Percentiles rank a stretch among this genome's conserved stretches.
Evolutionary conservation across 306 rosid species (phyloP).

Genomic region (Biancaea sappan): DNA sequence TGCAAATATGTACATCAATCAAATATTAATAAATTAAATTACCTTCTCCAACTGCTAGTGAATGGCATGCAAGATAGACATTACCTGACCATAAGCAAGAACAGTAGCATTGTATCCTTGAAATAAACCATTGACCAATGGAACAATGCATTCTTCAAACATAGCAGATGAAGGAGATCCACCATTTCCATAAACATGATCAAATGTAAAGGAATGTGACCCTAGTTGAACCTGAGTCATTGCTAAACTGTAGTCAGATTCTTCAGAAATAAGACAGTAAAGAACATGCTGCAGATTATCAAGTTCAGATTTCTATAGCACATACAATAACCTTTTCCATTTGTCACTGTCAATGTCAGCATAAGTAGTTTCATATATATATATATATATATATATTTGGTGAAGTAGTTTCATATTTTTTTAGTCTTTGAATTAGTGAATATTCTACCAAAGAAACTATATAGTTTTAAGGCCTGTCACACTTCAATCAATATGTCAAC

Average conservation of each 20-base stretch:
- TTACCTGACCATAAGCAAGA: conserved; percentile 91
- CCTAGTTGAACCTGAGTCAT: conserved; percentile 75
- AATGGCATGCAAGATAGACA: conserved; percentile 27
- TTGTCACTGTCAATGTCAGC: conserved; percentile 11
- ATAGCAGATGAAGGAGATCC: conserved; percentile 69
- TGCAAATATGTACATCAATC: conserved; percentile 31
- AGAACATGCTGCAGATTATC: conserved; percentile 28
- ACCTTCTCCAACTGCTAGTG: conserved; percentile 29
- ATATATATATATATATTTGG: too few species aligned
- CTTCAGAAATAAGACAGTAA: conserved; percentile 22
- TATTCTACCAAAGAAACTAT: conserved; percentile 15
- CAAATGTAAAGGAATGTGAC: conserved; percentile 81
- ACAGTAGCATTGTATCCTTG: conserved; percentile 89
- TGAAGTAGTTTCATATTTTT: not conserved
- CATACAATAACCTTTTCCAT: not conserved
- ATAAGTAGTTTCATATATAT: not conserved
- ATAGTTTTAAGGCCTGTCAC: not conserved
- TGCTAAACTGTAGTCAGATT: conserved; percentile 34
- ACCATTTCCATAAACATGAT: conserved; percentile 67
- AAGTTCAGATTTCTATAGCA: conserved; percentile 1
- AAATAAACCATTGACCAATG: conserved; percentile 78
- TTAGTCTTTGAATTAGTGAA: conserved; percentile 17
- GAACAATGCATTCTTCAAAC: conserved; percentile 76
- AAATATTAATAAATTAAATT: conserved; percentile 27
- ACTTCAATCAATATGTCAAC: conserved; percentile 8